A percentile compares a stretch with the other conserved stretches of the same genome.
Conservation (phyloP, 192 early-diverging fungal species). For the Mortierella hygrophila region DNA sequence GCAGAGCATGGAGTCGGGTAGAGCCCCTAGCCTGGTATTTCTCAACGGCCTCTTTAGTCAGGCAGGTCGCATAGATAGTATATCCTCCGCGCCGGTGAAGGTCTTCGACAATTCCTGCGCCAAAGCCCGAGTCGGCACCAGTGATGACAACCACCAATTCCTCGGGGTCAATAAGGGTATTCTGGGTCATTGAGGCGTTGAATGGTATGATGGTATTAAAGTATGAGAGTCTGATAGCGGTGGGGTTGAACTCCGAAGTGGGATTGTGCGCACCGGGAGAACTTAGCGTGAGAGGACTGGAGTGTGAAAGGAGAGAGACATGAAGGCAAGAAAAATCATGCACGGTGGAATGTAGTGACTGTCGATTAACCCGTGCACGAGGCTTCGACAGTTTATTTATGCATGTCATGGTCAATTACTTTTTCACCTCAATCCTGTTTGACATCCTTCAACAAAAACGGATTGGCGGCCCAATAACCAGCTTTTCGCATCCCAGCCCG, state of each 20-base stretch:
- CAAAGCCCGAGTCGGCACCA: slow-evolving; percentile 45
- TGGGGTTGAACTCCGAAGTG: background rate
- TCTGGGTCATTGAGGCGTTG: background rate
- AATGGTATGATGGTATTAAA: background rate
- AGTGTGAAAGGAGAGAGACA: no score
- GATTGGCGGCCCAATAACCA: background rate
- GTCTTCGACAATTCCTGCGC: slow-evolving; percentile 45
- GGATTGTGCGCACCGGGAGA: no score
- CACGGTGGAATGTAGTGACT: no score
- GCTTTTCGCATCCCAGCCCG: background rate
- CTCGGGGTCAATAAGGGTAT: background rate
- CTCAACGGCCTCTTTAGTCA: slow-evolving; percentile 19
- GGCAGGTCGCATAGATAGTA: slow-evolving; percentile 50
- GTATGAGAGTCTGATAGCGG: background rate
- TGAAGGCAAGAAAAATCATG: no score
- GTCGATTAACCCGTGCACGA: background rate
- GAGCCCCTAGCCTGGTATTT: slow-evolving; percentile 25
- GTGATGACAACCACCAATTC: background rate
- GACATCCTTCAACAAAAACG: background rate
- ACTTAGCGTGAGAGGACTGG: no score
- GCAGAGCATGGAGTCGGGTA: slow-evolving; percentile 19
- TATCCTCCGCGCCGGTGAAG: slow-evolving; percentile 35
- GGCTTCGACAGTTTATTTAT: background rate
- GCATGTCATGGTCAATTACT: background rate
- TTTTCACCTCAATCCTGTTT: background rate